Percentiles rank a stretch among this genome's conserved stretches.
These are phyloP conservation scores for Davidsoniella eucalypti DNA, from an alignment of 2,329 filamentous ascomycete genomes.

Conservation along the genomic window DNA sequence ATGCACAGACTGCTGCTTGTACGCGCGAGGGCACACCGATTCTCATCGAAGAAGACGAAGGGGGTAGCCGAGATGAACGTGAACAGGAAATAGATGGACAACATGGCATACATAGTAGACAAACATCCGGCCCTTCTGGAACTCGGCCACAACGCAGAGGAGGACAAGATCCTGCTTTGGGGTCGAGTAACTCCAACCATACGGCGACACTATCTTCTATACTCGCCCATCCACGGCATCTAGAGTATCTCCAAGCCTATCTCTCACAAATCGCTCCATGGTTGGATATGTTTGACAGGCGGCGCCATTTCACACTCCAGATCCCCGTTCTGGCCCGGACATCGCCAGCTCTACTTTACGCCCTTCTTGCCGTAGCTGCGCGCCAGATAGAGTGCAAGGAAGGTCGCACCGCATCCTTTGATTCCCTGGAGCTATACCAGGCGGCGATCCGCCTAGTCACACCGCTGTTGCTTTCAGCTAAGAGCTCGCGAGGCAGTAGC, in stretches of 20 bases:
- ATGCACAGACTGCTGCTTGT: conserved; percentile 26
- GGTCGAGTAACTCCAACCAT: no score
- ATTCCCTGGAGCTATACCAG: conserved; percentile 38
- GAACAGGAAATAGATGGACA: not conserved
- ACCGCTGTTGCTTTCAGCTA: conserved; percentile 18
- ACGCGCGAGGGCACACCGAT: conserved; percentile 24
- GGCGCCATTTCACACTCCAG: conserved; percentile 34
- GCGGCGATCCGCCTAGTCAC: conserved; percentile 30
- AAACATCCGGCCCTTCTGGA: no score
- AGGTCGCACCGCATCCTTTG: conserved; percentile 26
- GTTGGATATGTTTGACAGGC: conserved; percentile 42
- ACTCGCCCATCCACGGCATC: no score
- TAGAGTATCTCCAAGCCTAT: conserved; percentile 31
- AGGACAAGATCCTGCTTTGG: no score
- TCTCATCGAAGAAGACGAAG: conserved; percentile 18
- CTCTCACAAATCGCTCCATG: conserved; percentile 37
- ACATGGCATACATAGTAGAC: not conserved
- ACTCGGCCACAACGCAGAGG: no score
- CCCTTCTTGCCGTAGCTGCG: conserved; percentile 37
- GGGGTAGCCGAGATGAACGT: conserved; percentile 16
- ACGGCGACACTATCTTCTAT: no score
- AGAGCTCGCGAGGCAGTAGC: conserved; percentile 14
- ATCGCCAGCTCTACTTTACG: conserved; percentile 31
- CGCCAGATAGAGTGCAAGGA: conserved; percentile 36
- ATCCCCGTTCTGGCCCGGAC: conserved; percentile 32